These are phyloP conservation scores for Huiozyma naganishii DNA, from an alignment of 805 yeast genomes.

Conservation along the genomic window DNA sequence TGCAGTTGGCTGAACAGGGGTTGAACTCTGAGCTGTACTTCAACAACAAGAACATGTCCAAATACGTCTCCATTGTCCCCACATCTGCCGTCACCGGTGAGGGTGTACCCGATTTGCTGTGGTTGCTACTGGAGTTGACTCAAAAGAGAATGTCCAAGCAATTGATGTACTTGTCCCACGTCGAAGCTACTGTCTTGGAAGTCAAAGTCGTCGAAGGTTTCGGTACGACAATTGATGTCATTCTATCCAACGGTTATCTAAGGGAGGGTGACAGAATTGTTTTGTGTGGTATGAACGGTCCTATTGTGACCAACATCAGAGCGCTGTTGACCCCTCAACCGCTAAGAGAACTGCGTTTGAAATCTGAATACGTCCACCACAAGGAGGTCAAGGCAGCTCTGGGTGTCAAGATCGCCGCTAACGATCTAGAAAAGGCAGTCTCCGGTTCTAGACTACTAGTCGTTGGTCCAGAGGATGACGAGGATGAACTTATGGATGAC, in stretches of 20 bases:
- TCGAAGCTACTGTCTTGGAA: slow-evolving; percentile 94
- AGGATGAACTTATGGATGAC: slow-evolving; percentile 93
- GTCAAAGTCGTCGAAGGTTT: slow-evolving; percentile 97
- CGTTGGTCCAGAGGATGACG: slow-evolving; percentile 95
- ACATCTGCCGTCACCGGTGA: slow-evolving; percentile 99
- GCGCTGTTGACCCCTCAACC: slow-evolving; percentile 98
- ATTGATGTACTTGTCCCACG: slow-evolving; percentile 80
- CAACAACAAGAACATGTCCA: slow-evolving; percentile 88
- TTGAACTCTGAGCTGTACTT: slow-evolving; percentile 92
- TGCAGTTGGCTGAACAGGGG: slow-evolving; percentile 95
- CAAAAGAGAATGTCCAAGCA: slow-evolving; percentile 98
- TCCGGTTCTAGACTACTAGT: slow-evolving; percentile 95
- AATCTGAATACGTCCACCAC: slow-evolving; percentile 93
- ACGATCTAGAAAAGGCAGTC: slow-evolving; percentile 95
- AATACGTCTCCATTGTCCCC: slow-evolving; percentile 92
- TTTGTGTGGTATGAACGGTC: slow-evolving; percentile 96
- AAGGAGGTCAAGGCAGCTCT: slow-evolving; percentile 98
- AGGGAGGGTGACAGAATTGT: slow-evolving; percentile 93
- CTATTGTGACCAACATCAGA: slow-evolving; percentile 90
- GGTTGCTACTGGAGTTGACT: slow-evolving; percentile 89
- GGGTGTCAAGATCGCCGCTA: slow-evolving; percentile 97
- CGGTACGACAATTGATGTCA: slow-evolving; percentile 97
- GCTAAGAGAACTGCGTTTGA: slow-evolving; percentile 86
- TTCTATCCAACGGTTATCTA: slow-evolving; percentile 89
- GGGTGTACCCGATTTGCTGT: slow-evolving; percentile 97